A percentile compares a stretch with the other conserved stretches of the same genome.
Evolutionary conservation across 2,329 filamentous ascomycete genomes (phyloP).

Genomic region (Stachybotrys echinatus): DNA sequence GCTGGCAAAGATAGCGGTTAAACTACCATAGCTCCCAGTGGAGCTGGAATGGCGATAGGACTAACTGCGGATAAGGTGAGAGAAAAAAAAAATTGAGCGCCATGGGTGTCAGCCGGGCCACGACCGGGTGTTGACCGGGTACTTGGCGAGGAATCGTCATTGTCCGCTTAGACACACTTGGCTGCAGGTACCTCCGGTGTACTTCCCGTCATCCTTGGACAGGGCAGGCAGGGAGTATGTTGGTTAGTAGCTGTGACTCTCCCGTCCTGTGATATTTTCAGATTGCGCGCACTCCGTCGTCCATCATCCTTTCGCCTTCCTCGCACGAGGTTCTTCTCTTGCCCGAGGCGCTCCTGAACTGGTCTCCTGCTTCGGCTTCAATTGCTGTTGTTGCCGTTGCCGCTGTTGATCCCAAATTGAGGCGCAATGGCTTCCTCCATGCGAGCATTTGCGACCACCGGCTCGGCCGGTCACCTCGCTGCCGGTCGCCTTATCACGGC

Average conservation of each 20-base stretch:
- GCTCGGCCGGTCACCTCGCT: constrained; percentile 23
- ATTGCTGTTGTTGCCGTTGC: not conserved
- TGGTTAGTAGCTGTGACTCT: not conserved
- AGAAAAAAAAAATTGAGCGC: not conserved
- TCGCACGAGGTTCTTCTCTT: constrained; percentile 3
- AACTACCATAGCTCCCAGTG: no score
- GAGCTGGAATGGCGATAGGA: no score
- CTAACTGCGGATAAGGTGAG: no score
- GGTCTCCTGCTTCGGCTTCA: not conserved
- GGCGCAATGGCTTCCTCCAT: constrained; percentile 40
- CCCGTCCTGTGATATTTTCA: constrained; percentile 1
- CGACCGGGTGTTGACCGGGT: not conserved
- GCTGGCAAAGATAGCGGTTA: no score
- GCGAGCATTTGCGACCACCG: constrained; percentile 33
- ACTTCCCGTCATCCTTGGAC: no score
- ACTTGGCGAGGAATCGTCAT: not conserved
- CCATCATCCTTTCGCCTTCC: constrained; percentile 10
- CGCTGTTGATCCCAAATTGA: not conserved
- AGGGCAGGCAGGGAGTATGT: no score
- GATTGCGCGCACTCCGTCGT: constrained; percentile 13
- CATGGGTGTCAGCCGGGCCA: not conserved
- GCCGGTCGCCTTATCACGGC: constrained; percentile 21
- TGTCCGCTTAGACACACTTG: not conserved
- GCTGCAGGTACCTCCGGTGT: not conserved
- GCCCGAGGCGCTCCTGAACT: constrained; percentile 3